These are phyloP conservation scores for Striga asiatica DNA, from an alignment of 257 asterid genomes.

Conservation along the genomic window DNA sequence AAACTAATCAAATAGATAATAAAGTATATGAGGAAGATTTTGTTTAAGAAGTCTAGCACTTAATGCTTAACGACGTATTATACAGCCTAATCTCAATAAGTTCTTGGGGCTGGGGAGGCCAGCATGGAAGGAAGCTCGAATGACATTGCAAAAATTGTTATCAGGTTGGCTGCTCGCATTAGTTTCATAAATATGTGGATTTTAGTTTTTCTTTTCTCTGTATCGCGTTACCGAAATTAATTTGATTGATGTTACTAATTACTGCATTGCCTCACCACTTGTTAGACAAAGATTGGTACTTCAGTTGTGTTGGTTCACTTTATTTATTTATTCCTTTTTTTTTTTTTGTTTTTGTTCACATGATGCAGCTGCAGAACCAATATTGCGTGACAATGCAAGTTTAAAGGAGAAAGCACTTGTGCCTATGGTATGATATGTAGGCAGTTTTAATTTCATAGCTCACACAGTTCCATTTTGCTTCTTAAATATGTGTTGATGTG, in stretches of 20 bases:
- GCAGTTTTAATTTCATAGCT: neutral
- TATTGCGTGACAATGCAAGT: conserved; percentile 55
- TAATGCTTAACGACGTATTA: too few species aligned
- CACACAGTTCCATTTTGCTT: conserved; percentile 4
- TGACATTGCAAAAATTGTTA: conserved; percentile 68
- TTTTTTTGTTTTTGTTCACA: neutral
- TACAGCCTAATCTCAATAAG: conserved; percentile 73
- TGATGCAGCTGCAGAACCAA: conserved; percentile 62
- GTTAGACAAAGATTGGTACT: neutral
- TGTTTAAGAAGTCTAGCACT: too few species aligned
- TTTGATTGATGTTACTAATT: conserved; percentile 7
- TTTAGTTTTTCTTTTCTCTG: neutral
- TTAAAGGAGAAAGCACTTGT: conserved; percentile 62
- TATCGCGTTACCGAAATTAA: too few species aligned
- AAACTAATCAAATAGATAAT: too few species aligned
- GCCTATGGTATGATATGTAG: conserved; percentile 56
- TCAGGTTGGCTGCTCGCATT: conserved; percentile 41
- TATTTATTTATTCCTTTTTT: too few species aligned
- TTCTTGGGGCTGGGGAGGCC: conserved; percentile 76
- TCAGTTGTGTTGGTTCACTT: neutral
- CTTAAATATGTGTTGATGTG: conserved; percentile 17
- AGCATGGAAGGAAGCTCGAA: conserved; percentile 98
- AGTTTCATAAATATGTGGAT: neutral
- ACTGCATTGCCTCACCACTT: neutral
- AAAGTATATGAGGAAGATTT: too few species aligned